phyloP scores from a whole-genome alignment of 2,329 filamentous ascomycete species.

The Colletotrichum chrysophilum region DNA sequence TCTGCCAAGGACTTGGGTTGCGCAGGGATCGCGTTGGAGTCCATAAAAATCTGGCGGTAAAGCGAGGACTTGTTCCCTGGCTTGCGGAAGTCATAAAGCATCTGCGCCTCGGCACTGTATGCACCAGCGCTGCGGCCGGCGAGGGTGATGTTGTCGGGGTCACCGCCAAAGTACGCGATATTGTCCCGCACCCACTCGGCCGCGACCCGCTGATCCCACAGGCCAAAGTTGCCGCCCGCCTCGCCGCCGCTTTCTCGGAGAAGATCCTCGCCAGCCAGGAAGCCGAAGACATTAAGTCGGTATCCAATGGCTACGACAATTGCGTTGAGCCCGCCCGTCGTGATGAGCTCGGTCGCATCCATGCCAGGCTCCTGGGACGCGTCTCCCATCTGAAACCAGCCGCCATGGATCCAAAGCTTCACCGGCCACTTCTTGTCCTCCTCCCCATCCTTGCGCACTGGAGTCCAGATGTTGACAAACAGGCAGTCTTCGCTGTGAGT shows the following conservation, averaged over 20 bases:
- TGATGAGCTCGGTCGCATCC: conserved; percentile 48
- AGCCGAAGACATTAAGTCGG: conserved; percentile 52
- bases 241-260: conserved; percentile 24
- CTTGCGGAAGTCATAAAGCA: conserved; percentile 39
- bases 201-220: conserved; percentile 54
- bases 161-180: conserved; percentile 51
- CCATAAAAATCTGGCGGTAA: conserved; percentile 45
- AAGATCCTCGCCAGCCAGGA: conserved; percentile 46
- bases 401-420: conserved; percentile 48
- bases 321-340: conserved; percentile 37
- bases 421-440: conserved; percentile 37
- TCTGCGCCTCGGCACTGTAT: conserved; percentile 46
- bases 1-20: conserved; percentile 44
- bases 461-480: conserved; percentile 53
- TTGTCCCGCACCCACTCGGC: conserved; percentile 56
- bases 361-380: conserved; percentile 45
- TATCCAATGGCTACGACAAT: conserved; percentile 53
- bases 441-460: conserved; percentile 30
- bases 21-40: conserved; percentile 50
- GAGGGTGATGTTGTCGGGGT: conserved; percentile 42
- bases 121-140: conserved; percentile 50
- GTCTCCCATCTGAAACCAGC: conserved; percentile 53
- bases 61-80: conserved; percentile 17
- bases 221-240: conserved; percentile 39
- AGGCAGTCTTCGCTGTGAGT: conserved; percentile 52